Conservation (phyloP, 2,329 filamentous ascomycete genomes). For the Hirsutella rhossiliensis region DNA sequence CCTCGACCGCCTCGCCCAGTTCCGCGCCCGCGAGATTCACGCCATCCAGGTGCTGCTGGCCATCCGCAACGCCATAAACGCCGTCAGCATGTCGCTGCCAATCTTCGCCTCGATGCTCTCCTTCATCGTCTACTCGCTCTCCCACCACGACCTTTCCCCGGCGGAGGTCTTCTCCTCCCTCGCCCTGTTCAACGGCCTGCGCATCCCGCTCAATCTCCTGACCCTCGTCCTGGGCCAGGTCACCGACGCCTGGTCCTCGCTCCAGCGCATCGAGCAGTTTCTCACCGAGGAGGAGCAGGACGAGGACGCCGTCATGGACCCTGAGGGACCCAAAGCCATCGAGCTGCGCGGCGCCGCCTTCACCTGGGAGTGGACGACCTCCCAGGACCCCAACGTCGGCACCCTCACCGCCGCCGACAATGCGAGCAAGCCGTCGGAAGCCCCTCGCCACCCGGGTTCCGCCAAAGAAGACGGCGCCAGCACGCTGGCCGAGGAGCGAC, state of each 20-base stretch:
- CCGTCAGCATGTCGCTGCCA: conserved; percentile 73
- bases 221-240: conserved; percentile 82
- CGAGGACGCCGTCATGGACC: conserved; percentile 49
- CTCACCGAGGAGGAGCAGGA: conserved; percentile 73
- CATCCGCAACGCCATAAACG: conserved; percentile 76
- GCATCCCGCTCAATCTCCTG: conserved; percentile 80
- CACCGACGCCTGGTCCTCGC: conserved; percentile 76
- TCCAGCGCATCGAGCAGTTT: conserved; percentile 81
- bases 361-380: conserved; percentile 69
- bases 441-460: not conserved
- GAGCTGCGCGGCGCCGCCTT: conserved; percentile 64
- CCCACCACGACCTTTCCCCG: conserved; percentile 56
- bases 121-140: conserved; percentile 70
- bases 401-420: conserved; percentile 17
- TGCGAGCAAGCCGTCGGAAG: conserved; percentile 10
- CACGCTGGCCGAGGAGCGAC: conserved; percentile 15
- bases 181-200: conserved; percentile 82
- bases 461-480: conserved; percentile 8
- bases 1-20: conserved; percentile 59
- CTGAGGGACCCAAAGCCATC: conserved; percentile 55
- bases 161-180: conserved; percentile 85
- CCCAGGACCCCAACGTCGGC: conserved; percentile 32
- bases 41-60: conserved; percentile 76
- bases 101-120: conserved; percentile 92
- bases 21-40: conserved; percentile 65